Conservation (phyloP, 2,329 filamentous ascomycete species). For the Neoarthrinium moseri region DNA sequence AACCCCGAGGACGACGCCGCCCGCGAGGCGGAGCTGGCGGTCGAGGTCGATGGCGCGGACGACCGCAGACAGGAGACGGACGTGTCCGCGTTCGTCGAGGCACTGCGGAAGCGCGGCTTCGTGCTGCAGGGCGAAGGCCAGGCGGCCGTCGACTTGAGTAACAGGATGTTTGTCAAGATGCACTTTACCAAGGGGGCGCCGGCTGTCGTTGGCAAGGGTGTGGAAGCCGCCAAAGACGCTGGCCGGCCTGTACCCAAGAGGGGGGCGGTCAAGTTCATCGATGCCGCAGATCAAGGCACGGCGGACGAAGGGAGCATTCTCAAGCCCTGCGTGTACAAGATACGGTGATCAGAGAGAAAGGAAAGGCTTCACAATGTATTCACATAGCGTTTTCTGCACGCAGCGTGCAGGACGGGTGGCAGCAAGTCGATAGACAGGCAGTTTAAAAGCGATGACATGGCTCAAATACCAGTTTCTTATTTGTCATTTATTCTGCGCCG, state of each 20-base stretch:
- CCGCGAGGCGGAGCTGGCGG: conserved; percentile 57
- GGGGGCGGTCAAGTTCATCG: conserved; percentile 56
- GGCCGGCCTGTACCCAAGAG: conserved; percentile 39
- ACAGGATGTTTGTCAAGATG: conserved; percentile 99
- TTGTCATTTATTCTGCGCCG: too few species aligned
- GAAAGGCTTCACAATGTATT: too few species aligned
- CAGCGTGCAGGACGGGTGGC: too few species aligned
- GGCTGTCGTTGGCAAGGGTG: conserved; percentile 75
- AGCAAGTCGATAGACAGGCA: too few species aligned
- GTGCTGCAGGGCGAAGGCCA: conserved; percentile 67
- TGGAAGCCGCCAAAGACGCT: conserved; percentile 59
- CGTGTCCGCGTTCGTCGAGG: conserved; percentile 82
- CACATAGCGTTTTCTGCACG: too few species aligned
- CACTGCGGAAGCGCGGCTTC: conserved; percentile 78
- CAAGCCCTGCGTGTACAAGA: conserved; percentile 96
- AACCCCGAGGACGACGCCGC: conserved; percentile 47
- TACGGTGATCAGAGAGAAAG: conserved; percentile 55
- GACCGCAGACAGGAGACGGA: conserved; percentile 73
- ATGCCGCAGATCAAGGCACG: conserved; percentile 53
- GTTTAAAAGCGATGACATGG: too few species aligned
- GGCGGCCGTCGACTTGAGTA: conserved; percentile 72
- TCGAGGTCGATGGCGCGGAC: conserved; percentile 69
- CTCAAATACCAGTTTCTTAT: too few species aligned
- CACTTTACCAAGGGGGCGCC: conserved; percentile 82
- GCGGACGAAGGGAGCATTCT: conserved; percentile 65